These are phyloP conservation scores for Escovopsis sp. DNA, from an alignment of 2,329 filamentous ascomycete genomes.

Conservation along the genomic window DNA sequence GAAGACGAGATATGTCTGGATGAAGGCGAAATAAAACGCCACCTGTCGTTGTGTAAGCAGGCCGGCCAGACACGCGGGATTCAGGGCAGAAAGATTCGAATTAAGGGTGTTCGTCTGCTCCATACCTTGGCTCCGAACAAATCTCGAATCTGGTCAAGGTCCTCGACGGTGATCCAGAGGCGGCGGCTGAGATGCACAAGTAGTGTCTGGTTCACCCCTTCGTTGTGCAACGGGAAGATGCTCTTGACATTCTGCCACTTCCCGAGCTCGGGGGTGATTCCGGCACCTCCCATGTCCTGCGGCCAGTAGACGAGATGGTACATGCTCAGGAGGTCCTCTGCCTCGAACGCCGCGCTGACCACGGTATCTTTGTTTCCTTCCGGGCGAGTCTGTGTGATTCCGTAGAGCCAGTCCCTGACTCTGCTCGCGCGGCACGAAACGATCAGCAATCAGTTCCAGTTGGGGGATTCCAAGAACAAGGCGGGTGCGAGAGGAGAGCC, in stretches of 20 bases:
- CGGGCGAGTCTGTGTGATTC: conserved; percentile 50
- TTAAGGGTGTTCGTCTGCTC: too few relatives aligned
- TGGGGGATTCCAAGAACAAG: neutral
- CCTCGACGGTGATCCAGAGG: conserved; percentile 32
- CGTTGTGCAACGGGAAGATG: conserved; percentile 50
- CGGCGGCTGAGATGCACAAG: conserved; percentile 41
- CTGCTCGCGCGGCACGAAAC: conserved; percentile 21
- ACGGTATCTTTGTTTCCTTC: conserved; percentile 36
- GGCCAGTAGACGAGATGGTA: conserved; percentile 51
- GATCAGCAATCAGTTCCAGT: conserved; percentile 1
- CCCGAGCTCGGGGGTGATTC: conserved; percentile 41
- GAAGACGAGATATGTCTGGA: conserved; percentile 60
- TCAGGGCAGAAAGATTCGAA: neutral
- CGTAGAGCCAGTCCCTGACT: conserved; percentile 63
- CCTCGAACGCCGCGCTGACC: conserved; percentile 37
- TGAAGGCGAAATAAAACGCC: conserved; percentile 73
- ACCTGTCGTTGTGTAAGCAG: conserved; percentile 26
- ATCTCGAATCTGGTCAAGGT: conserved; percentile 46
- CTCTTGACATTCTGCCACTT: conserved; percentile 46
- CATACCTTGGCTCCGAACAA: conserved; percentile 43
- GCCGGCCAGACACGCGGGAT: neutral
- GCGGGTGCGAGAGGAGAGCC: neutral
- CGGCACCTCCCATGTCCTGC: conserved; percentile 44
- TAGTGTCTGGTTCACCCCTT: conserved; percentile 38
- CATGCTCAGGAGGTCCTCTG: conserved; percentile 56